Conservation (phyloP, 768 basidiomycete species). For the Mrakia frigida region DNA sequence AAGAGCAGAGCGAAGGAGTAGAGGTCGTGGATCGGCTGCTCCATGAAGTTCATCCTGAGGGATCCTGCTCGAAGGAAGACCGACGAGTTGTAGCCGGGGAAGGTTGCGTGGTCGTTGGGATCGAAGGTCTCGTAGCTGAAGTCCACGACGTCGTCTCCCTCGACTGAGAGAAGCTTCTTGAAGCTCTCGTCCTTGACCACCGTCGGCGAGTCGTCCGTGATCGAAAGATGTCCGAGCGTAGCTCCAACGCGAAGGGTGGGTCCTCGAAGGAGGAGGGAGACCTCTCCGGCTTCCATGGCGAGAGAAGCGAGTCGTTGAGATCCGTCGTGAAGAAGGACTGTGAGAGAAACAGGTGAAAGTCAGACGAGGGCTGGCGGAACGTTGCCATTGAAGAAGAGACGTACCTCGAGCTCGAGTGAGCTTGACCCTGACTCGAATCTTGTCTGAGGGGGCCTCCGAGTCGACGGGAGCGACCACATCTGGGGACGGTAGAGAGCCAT, state of each 20-base stretch:
- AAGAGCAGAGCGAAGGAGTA: slow-evolving; percentile 77
- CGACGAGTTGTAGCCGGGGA: slow-evolving; percentile 75
- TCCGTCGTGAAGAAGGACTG: slow-evolving; percentile 74
- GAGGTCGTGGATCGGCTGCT: slow-evolving; percentile 82
- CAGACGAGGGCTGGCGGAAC: no score
- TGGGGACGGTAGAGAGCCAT: slow-evolving; percentile 10
- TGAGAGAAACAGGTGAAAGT: no score
- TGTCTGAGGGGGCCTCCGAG: slow-evolving; percentile 46
- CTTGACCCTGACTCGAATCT: slow-evolving; percentile 75
- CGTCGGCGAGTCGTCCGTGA: slow-evolving; percentile 65
- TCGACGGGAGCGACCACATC: background rate
- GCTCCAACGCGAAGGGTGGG: slow-evolving; percentile 73
- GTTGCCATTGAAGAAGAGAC: slow-evolving; percentile 16
- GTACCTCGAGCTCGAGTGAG: slow-evolving; percentile 50
- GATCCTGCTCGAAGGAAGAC: slow-evolving; percentile 81
- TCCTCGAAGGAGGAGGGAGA: slow-evolving; percentile 64
- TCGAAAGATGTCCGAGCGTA: slow-evolving; percentile 71
- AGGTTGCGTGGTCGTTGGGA: slow-evolving; percentile 58
- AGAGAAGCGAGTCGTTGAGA: slow-evolving; percentile 71
- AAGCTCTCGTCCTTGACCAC: slow-evolving; percentile 60
- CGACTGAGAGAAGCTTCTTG: slow-evolving; percentile 82
- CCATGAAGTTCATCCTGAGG: slow-evolving; percentile 79
- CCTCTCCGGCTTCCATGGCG: slow-evolving; percentile 82
- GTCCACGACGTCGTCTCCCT: slow-evolving; percentile 88
- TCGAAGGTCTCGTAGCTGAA: slow-evolving; percentile 91